Evolutionary conservation across 2,329 filamentous ascomycete species (phyloP).

Genomic region (Aspergillus sp.): DNA sequence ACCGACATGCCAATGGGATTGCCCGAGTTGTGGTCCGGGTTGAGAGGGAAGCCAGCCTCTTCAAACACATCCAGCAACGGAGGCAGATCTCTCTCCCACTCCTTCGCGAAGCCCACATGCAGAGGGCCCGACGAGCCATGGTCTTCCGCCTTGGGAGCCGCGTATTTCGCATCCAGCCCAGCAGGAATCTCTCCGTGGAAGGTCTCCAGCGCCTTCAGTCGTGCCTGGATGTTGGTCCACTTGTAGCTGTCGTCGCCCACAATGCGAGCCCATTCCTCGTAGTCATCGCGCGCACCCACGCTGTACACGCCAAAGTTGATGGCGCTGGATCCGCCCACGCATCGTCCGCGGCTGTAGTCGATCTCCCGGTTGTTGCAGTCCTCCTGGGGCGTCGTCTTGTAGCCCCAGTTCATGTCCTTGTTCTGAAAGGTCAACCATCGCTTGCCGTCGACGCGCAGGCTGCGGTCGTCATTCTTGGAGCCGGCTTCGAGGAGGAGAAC

Average conservation of each 20-base stretch:
- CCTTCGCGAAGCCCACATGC: slow-evolving; percentile 43
- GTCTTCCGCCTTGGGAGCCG: slow-evolving; percentile 37
- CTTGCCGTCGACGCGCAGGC: slow-evolving; percentile 50
- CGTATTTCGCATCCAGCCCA: slow-evolving; percentile 43
- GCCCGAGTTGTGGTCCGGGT: slow-evolving; percentile 55
- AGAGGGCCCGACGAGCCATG: slow-evolving; percentile 50
- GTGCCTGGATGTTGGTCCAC: slow-evolving; percentile 50
- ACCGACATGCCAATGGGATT: slow-evolving; percentile 54
- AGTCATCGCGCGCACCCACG: slow-evolving; percentile 56
- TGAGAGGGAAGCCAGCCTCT: slow-evolving; percentile 45
- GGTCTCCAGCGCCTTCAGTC: slow-evolving; percentile 51
- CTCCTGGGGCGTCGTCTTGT: slow-evolving; percentile 46
- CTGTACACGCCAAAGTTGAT: slow-evolving; percentile 56
- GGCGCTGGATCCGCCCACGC: slow-evolving; percentile 49
- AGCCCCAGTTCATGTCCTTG: slow-evolving; percentile 50
- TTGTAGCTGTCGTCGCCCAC: slow-evolving; percentile 52
- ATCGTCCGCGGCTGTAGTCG: slow-evolving; percentile 48
- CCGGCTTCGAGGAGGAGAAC: slow-evolving; percentile 62
- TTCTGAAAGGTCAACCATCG: slow-evolving; percentile 51
- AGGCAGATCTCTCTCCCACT: slow-evolving; percentile 48
- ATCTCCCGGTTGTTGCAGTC: slow-evolving; percentile 42
- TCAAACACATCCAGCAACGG: slow-evolving; percentile 46
- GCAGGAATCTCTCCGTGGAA: slow-evolving; percentile 43
- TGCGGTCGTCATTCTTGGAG: slow-evolving; percentile 42
- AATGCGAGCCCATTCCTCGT: slow-evolving; percentile 55